Evolutionary conservation across 2,329 filamentous ascomycete genomes (phyloP).

Genomic region (Talaromyces islandicus): DNA sequence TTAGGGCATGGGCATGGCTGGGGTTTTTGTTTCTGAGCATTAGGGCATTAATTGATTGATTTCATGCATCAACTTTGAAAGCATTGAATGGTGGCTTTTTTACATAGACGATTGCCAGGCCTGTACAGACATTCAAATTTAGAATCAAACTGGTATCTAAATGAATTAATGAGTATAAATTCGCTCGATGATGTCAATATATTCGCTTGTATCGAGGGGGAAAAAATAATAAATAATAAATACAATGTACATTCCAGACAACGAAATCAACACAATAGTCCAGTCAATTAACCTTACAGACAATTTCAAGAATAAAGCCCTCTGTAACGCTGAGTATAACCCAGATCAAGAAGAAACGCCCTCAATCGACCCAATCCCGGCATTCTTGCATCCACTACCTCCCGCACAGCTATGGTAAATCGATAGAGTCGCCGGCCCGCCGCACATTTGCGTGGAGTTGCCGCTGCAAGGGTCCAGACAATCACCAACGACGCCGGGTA

Average conservation of each 20-base stretch:
- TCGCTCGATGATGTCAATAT: background rate
- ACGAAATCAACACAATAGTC: too few relatives aligned
- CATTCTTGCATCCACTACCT: constrained; percentile 9
- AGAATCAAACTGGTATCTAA: background rate
- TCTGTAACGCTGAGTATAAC: background rate
- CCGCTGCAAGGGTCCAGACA: constrained; percentile 21
- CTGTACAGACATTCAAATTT: background rate
- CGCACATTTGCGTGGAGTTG: constrained; percentile 19
- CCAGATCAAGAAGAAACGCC: background rate
- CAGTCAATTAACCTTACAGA: background rate
- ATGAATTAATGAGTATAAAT: background rate
- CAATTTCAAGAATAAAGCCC: too few relatives aligned
- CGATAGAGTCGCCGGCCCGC: constrained; percentile 16
- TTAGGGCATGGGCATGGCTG: constrained; percentile 68
- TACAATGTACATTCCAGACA: too few relatives aligned
- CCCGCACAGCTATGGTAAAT: constrained; percentile 22
- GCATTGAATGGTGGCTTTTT: background rate
- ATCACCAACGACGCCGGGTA: constrained; percentile 19
- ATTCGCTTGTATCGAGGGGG: too few relatives aligned
- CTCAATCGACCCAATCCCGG: constrained; percentile 8
- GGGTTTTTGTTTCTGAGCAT: constrained; percentile 87
- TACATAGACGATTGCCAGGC: background rate
- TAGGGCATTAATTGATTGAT: constrained; percentile 9
- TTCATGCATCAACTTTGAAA: background rate
- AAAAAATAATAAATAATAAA: too few relatives aligned